Conservation (phyloP, 1,284 basidiomycete species). For the Stygiomarasmius scandens region DNA sequence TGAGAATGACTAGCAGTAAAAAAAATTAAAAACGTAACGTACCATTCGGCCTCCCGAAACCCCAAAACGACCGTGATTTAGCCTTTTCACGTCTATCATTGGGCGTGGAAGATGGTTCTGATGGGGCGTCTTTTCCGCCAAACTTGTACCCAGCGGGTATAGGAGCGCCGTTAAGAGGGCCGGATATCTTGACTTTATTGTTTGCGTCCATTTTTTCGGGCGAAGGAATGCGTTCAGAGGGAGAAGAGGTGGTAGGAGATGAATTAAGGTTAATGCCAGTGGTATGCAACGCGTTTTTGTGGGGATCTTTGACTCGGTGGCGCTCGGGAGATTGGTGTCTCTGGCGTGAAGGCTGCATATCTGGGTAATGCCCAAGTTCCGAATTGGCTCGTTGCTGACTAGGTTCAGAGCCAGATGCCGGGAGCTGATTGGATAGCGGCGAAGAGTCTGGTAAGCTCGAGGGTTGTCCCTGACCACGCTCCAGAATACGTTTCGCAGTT, state of each 20-base stretch:
- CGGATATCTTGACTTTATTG: constrained; percentile 84
- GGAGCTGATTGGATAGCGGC: constrained; percentile 55
- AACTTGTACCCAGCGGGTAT: constrained; percentile 92
- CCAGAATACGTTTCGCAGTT: constrained; percentile 40
- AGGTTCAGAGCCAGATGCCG: constrained; percentile 31
- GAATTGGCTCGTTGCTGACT: constrained; percentile 64
- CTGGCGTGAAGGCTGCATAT: constrained; percentile 48
- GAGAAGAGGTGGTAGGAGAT: constrained; percentile 41
- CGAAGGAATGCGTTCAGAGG: constrained; percentile 59
- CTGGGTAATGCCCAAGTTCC: constrained; percentile 77
- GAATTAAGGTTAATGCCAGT: constrained; percentile 47
- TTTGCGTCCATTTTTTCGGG: constrained; percentile 55
- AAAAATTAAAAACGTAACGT: constrained; percentile 16
- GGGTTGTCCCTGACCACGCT: constrained; percentile 44
- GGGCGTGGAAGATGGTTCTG: constrained; percentile 38
- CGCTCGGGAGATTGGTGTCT: constrained; percentile 59
- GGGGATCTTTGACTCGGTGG: constrained; percentile 46
- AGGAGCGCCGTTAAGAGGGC: constrained; percentile 81
- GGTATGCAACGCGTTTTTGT: constrained; percentile 56
- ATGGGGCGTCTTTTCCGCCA: constrained; percentile 63
- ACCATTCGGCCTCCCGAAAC: constrained; percentile 68
- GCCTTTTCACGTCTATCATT: constrained; percentile 82
- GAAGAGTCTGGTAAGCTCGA: constrained; percentile 55
- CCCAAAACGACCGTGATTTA: constrained; percentile 89
- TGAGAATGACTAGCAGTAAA: constrained; percentile 5